Evolutionary conservation across 352 stramenopile species (phyloP).

Genomic region (Globisporangium recalcitrans): DNA sequence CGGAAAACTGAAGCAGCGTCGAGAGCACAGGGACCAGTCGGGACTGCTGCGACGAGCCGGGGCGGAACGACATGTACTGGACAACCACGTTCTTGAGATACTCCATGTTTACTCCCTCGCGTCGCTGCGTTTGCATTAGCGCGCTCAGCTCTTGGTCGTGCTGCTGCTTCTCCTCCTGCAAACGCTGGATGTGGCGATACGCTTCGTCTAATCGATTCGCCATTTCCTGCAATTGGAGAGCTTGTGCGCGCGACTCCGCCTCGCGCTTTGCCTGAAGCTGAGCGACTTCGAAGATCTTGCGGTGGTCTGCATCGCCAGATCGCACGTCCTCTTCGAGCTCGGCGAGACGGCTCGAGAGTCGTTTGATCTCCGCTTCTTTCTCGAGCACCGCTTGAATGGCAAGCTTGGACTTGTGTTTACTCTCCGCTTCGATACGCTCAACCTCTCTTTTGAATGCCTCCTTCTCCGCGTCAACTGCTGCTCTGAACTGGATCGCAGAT

Average conservation of each 20-base stretch:
- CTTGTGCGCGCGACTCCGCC: conserved; percentile 52
- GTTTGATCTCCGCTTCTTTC: conserved; percentile 73
- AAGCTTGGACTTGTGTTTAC: conserved; percentile 85
- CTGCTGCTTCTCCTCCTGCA: conserved; percentile 49
- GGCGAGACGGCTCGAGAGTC: conserved; percentile 42
- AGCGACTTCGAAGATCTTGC: conserved; percentile 85
- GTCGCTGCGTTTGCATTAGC: conserved; percentile 75
- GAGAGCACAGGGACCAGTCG: conserved; percentile 77
- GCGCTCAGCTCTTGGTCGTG: conserved; percentile 67
- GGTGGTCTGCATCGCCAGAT: conserved; percentile 75
- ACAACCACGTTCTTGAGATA: conserved; percentile 90
- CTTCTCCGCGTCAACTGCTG: conserved; percentile 33
- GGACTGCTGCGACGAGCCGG: conserved; percentile 71
- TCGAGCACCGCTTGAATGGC: conserved; percentile 71
- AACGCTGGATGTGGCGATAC: conserved; percentile 40
- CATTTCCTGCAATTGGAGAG: conserved; percentile 48
- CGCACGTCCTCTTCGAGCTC: conserved; percentile 84
- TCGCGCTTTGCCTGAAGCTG: conserved; percentile 82
- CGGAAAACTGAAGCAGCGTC: conserved; percentile 82
- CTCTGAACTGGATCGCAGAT: conserved; percentile 16
- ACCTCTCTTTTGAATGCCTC: conserved; percentile 46
- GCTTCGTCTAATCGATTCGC: conserved; percentile 37
- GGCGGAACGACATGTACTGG: conserved; percentile 87
- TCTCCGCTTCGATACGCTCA: conserved; percentile 66
- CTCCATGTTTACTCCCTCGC: conserved; percentile 87